Percentiles rank a stretch among this genome's conserved stretches.
phyloP scores from a whole-genome alignment of 2,329 filamentous ascomycete species.

The Fusarium concolor region DNA sequence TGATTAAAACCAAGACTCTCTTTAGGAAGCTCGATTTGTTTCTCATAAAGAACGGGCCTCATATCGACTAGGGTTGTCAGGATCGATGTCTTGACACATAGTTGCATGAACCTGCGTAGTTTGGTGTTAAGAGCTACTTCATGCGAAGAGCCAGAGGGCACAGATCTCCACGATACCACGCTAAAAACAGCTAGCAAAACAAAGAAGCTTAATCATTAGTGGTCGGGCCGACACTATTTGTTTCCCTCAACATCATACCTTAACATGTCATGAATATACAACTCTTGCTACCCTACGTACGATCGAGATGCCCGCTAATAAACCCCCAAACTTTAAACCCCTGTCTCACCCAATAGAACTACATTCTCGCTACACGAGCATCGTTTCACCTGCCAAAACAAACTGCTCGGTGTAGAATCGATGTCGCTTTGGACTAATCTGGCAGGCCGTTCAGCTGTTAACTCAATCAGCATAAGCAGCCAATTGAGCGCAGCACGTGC shows the following conservation, averaged over 20 bases:
- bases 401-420: slow-evolving; percentile 25
- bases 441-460: slow-evolving; percentile 20
- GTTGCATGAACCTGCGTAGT: background rate
- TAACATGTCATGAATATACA: background rate
- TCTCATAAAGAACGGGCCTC: background rate
- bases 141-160: background rate
- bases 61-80: background rate
- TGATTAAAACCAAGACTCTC: background rate
- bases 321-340: background rate
- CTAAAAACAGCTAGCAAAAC: background rate
- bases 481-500: slow-evolving; percentile 28
- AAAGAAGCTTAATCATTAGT: background rate
- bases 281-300: background rate
- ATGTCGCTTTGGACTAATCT: slow-evolving; percentile 8
- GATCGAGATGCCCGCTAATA: slow-evolving; percentile 28
- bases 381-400: slow-evolving; percentile 6
- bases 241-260: background rate
- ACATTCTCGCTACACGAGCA: slow-evolving; percentile 32
- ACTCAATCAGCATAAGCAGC: slow-evolving; percentile 8
- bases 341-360: slow-evolving; percentile 32
- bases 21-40: background rate
- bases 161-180: background rate
- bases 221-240: background rate
- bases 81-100: background rate
- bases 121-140: background rate